These are phyloP conservation scores for Kernera saxatilis DNA, from an alignment of 345 rosid species.

Conservation along the genomic window DNA sequence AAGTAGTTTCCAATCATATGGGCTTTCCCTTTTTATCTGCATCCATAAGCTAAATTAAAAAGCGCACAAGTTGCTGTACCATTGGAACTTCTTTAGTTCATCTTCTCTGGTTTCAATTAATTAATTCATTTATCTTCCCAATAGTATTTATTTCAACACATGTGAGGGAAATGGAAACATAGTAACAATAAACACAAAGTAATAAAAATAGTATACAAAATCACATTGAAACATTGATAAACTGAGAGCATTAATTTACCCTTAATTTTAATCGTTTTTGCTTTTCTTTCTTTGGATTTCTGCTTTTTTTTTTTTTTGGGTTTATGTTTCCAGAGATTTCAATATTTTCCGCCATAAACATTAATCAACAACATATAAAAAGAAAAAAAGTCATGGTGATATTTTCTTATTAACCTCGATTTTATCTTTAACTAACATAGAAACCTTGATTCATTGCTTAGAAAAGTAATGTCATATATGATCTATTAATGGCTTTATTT, in stretches of 20 bases:
- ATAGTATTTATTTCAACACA: constrained; percentile 4
- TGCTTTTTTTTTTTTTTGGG: too few species aligned
- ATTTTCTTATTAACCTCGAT: background rate
- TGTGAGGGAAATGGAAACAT: background rate
- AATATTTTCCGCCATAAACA: too few species aligned
- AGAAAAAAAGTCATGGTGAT: background rate
- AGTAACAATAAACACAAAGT: background rate
- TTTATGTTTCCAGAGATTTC: too few species aligned
- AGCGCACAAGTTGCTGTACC: constrained; percentile 14
- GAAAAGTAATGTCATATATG: background rate
- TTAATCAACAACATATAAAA: too few species aligned
- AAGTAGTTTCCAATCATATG: constrained; percentile 20
- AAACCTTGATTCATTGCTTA: background rate
- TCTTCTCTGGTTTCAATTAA: background rate
- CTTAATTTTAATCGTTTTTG: too few species aligned
- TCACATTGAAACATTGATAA: background rate
- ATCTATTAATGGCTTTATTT: background rate
- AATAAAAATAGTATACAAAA: background rate
- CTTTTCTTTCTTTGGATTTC: too few species aligned
- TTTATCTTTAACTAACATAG: background rate
- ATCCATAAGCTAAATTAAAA: background rate
- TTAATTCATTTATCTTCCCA: background rate
- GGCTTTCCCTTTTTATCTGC: constrained; percentile 19
- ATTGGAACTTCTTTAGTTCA: background rate
- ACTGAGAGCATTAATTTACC: constrained; percentile 1